Percentiles rank a stretch among this genome's conserved stretches.
These are phyloP conservation scores for Ustilago lituana DNA, from an alignment of 1,284 basidiomycete species.

Conservation along the genomic window DNA sequence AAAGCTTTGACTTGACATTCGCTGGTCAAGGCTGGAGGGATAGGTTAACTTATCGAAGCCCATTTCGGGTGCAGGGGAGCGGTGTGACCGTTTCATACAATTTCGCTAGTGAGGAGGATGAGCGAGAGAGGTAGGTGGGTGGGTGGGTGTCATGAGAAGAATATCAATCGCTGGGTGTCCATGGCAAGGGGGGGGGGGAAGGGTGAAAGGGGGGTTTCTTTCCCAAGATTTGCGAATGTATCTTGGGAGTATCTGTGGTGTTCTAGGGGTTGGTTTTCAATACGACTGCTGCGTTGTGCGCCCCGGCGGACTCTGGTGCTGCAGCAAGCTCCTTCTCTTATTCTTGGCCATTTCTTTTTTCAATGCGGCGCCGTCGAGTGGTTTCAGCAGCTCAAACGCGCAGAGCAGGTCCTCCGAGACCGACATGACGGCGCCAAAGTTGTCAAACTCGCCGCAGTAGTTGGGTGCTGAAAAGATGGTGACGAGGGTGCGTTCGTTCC, in stretches of 20 bases:
- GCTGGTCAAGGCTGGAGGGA: too few species aligned
- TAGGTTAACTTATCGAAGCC: too few species aligned
- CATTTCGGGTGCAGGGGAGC: too few species aligned
- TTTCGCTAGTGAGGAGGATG: too few species aligned
- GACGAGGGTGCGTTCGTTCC: constrained; percentile 97
- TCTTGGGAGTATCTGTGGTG: background rate
- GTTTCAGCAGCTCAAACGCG: constrained; percentile 94
- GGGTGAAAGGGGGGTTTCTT: too few species aligned
- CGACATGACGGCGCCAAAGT: constrained; percentile 83
- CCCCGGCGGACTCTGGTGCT: constrained; percentile 37
- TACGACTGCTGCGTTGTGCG: constrained; percentile 30
- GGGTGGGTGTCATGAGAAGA: too few species aligned
- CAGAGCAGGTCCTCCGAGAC: constrained; percentile 97
- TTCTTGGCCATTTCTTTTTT: constrained; percentile 99
- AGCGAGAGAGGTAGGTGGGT: too few species aligned
- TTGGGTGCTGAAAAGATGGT: constrained; percentile 95
- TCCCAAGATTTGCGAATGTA: too few species aligned
- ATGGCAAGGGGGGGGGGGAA: too few species aligned
- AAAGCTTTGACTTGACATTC: too few species aligned
- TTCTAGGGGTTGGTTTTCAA: background rate
- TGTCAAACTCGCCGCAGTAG: constrained; percentile 97
- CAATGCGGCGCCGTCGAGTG: constrained; percentile 90
- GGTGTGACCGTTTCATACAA: too few species aligned
- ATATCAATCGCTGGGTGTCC: too few species aligned
- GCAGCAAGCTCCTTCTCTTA: constrained; percentile 81